Evolutionary conservation across 2,329 filamentous ascomycete genomes (phyloP).

Genomic region (Monosporascus sp.): DNA sequence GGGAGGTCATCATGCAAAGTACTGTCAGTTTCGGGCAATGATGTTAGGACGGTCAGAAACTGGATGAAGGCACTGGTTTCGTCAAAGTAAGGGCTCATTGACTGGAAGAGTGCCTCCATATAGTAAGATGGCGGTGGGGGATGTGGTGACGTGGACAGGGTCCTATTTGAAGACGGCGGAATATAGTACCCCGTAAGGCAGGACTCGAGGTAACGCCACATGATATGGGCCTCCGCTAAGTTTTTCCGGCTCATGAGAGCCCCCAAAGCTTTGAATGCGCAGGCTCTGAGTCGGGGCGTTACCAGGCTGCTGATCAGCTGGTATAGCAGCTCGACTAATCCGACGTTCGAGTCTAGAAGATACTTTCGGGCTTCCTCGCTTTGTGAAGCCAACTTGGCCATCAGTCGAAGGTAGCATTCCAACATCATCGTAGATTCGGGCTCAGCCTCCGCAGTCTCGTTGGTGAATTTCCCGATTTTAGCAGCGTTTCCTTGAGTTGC

Average conservation of each 20-base stretch:
- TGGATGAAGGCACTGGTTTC: constrained; percentile 80
- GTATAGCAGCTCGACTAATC: constrained; percentile 69
- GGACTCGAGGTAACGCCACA: constrained; percentile 77
- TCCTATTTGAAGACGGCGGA: constrained; percentile 17
- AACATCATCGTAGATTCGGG: constrained; percentile 96
- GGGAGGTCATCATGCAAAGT: constrained; percentile 70
- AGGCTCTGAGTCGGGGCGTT: constrained; percentile 71
- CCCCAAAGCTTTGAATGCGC: constrained; percentile 73
- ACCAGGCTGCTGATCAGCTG: constrained; percentile 74
- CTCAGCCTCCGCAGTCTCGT: constrained; percentile 70
- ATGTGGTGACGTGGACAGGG: constrained; percentile 26
- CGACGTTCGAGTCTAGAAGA: constrained; percentile 63
- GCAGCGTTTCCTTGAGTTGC: constrained; percentile 48
- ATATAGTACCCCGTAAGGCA: constrained; percentile 65
- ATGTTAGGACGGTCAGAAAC: constrained; percentile 66
- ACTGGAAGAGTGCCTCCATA: constrained; percentile 64
- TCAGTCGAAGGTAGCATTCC: constrained; percentile 84
- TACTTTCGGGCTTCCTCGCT: constrained; percentile 69
- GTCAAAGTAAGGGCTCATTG: constrained; percentile 74
- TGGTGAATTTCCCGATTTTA: constrained; percentile 55
- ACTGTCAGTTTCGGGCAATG: constrained; percentile 56
- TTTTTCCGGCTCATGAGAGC: constrained; percentile 73
- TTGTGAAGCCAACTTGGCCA: constrained; percentile 73
- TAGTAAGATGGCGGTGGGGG: constrained; percentile 22
- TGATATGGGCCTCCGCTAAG: constrained; percentile 57